phyloP scores from a whole-genome alignment of 2,329 filamentous ascomycete species.

The Ophiostoma sp. region DNA sequence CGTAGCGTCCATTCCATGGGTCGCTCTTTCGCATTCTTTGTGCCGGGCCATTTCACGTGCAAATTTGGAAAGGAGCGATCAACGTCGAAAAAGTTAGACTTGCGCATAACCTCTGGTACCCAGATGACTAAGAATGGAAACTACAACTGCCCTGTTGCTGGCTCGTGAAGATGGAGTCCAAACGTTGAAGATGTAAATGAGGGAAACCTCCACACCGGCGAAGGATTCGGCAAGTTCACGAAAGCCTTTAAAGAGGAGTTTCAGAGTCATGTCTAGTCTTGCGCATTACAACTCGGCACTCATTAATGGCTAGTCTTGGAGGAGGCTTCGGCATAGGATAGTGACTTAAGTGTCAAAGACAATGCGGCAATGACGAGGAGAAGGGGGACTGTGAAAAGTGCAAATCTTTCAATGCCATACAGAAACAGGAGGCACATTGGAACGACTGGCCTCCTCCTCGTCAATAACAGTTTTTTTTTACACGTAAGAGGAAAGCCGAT shows the following conservation, averaged over 20 bases:
- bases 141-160: background rate
- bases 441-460: too few relatives aligned
- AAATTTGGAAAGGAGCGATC: background rate
- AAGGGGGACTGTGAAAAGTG: background rate
- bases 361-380: background rate
- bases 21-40: background rate
- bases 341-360: background rate
- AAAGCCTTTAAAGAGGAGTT: background rate
- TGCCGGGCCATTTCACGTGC: constrained; percentile 10
- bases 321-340: background rate
- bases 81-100: background rate
- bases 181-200: background rate
- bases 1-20: background rate
- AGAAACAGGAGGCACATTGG: background rate
- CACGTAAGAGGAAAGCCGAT: background rate
- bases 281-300: background rate
- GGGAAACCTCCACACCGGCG: background rate
- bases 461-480: too few relatives aligned
- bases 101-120: background rate
- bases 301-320: background rate
- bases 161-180: background rate
- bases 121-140: background rate
- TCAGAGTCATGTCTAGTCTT: background rate
- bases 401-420: background rate
- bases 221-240: background rate